Evolutionary conservation across 2,329 filamentous ascomycete species (phyloP).

Genomic region (Exophiala sp.): DNA sequence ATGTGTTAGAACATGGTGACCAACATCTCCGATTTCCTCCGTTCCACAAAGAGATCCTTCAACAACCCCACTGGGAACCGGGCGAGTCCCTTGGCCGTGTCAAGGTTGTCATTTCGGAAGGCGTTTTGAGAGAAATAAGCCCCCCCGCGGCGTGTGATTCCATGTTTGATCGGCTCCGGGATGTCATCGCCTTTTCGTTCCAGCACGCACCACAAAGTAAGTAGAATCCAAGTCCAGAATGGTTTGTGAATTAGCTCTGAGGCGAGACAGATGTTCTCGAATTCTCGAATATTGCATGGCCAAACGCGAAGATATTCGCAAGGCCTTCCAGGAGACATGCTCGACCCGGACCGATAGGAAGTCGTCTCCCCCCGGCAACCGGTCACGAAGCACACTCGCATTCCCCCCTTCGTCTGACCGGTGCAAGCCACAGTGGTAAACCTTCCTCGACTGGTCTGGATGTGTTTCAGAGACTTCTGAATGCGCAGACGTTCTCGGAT

Average conservation of each 20-base stretch:
- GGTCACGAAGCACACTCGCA: constrained; percentile 54
- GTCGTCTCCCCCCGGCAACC: constrained; percentile 10
- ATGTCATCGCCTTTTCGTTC: constrained; percentile 73
- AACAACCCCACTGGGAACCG: constrained; percentile 65
- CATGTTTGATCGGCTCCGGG: constrained; percentile 60
- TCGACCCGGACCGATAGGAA: constrained; percentile 34
- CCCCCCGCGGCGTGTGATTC: constrained; percentile 21
- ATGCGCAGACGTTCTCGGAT: constrained; percentile 11
- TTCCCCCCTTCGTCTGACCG: constrained; percentile 48
- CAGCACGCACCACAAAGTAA: constrained; percentile 74
- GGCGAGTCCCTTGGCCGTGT: constrained; percentile 67
- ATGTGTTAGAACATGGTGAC: constrained; percentile 8
- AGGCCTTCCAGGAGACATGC: constrained; percentile 34
- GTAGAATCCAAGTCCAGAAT: constrained; percentile 27
- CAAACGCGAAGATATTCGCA: constrained; percentile 62
- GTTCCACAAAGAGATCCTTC: constrained; percentile 64
- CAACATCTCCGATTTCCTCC: constrained; percentile 59
- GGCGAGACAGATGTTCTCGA: constrained; percentile 61
- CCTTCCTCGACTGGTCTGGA: constrained; percentile 1
- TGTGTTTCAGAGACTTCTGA: constrained; percentile 13
- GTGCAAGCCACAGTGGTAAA: constrained; percentile 17
- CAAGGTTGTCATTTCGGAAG: constrained; percentile 69
- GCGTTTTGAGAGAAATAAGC: constrained; percentile 48
- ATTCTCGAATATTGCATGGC: constrained; percentile 70
- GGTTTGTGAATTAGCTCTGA: too few relatives aligned